Evolutionary conservation across 306 rosid species (phyloP), one percentile per base, ranked within the genome.

Genomic region (Mucuna pruriens): DNA sequence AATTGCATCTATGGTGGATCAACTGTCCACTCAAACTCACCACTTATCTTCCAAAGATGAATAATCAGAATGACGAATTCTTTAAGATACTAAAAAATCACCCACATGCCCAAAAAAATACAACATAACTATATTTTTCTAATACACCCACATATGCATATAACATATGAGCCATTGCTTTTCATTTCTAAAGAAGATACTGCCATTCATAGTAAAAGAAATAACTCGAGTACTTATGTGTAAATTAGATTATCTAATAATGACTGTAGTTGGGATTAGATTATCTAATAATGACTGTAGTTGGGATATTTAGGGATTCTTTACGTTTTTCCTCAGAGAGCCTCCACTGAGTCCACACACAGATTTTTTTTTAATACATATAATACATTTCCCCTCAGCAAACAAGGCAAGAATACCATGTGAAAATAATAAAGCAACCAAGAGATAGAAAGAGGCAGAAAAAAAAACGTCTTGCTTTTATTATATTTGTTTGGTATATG

Each of bases 371-470:
- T 6, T 1, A n/a, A 58, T 1, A 48, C n/a, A 49, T 49, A 5
- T 49, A 16, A 23, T 48, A 42, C 7, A 55, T 58, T 48, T 80
- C 22, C 51, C 74, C 71, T 36, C 9, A 16, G 23, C 34, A 38
- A 62, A 70, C 66, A 75, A 66, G 52, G 34, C 48, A 72, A 78
- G 54, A 78, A 15, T 45, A 64, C 54, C 72, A 55, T 55, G 63
- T 64, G 76, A 67, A 63, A 66, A 48, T 17, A 66, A 46, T 13
- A 60, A 2, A 58, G 25, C 44, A 69, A 61, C 39, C 25, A 19
- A 38, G 3, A n/a, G n/a, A n/a, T n/a, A 68, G 36, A 36, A 1
- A n/a, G 11, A 2, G 38, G 20, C n/a, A 23, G 6, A 52, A 25
- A 73, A 63, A 12, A 65, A n/a, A 34, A 1, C 12, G 15, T n/a